Percentiles rank a stretch among this genome's conserved stretches.
Conservation (phyloP, 331 rosid species). For the Arachis monticola region DNA sequence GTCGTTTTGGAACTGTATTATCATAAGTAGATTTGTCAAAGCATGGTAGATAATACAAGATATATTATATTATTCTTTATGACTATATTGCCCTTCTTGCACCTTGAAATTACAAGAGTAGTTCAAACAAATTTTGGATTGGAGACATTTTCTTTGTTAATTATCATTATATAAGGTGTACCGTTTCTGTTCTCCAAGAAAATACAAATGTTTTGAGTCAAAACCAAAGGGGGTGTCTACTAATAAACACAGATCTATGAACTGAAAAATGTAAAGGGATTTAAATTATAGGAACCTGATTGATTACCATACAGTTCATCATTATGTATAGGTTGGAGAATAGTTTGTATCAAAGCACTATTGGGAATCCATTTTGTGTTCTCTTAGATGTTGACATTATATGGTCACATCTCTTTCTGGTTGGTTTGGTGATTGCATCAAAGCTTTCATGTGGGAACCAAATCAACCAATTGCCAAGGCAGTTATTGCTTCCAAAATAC, state of each 20-base stretch:
- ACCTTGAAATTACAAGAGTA: constrained; percentile 28
- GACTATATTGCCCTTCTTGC: constrained; percentile 47
- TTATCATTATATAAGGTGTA: neutral
- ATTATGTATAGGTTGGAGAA: constrained; percentile 26
- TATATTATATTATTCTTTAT: neutral
- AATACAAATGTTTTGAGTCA: neutral
- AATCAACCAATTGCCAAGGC: constrained; percentile 21
- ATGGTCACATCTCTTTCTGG: constrained; percentile 38
- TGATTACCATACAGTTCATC: neutral
- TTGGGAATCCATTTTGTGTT: constrained; percentile 34
- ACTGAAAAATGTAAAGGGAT: neutral
- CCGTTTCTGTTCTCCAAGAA: constrained; percentile 28
- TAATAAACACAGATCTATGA: constrained; percentile 25
- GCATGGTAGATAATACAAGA: constrained; percentile 21
- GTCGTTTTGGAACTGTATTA: constrained; percentile 33
- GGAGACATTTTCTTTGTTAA: no score
- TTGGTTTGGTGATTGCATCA: constrained; percentile 44
- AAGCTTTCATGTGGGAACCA: constrained; percentile 37
- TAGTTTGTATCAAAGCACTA: constrained; percentile 37
- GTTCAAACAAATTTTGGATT: constrained; percentile 34
- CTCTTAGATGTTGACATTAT: constrained; percentile 43
- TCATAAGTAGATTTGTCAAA: constrained; percentile 29
- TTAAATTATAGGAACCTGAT: neutral
- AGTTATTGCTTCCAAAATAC: constrained; percentile 50
- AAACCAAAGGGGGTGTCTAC: constrained; percentile 29